Evolutionary conservation across 345 rosid species (phyloP).

Genomic region (Hibiscus trionum): DNA sequence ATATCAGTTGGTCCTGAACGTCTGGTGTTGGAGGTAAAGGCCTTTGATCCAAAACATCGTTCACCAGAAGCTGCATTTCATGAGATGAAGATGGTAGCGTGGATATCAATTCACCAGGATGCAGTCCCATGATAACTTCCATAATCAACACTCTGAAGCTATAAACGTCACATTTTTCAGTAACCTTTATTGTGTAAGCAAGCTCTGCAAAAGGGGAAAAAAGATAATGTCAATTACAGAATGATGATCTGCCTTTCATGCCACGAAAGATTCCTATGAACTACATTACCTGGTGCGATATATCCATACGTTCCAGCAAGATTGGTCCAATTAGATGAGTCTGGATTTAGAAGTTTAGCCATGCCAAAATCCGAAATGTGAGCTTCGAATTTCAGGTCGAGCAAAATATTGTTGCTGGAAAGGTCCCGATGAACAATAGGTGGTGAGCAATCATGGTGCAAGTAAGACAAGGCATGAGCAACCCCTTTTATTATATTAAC

Average conservation of each 20-base stretch:
- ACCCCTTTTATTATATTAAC: background rate
- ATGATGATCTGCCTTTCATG: background rate
- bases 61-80: background rate
- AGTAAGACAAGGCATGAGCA: constrained; percentile 4
- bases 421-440: constrained; percentile 17
- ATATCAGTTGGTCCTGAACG: background rate
- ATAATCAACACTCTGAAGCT: background rate
- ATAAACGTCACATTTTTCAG: background rate
- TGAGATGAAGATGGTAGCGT: background rate
- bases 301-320: constrained; percentile 11
- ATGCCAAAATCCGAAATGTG: constrained; percentile 5
- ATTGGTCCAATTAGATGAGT: constrained; percentile 2
- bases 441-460: constrained; percentile 7
- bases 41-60: background rate
- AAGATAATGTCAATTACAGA: background rate
- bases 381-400: background rate
- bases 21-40: background rate
- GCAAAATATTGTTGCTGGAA: constrained; percentile 13
- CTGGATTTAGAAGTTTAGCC: background rate
- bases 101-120: constrained; percentile 1
- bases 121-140: background rate
- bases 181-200: constrained; percentile 2
- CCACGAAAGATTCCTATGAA: background rate
- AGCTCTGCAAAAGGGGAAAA: background rate
- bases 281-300: constrained; percentile 23